A percentile compares a stretch with the other conserved stretches of the same genome.
These are phyloP conservation scores for Candida anglica DNA, from an alignment of 805 yeast species.

Conservation along the genomic window DNA sequence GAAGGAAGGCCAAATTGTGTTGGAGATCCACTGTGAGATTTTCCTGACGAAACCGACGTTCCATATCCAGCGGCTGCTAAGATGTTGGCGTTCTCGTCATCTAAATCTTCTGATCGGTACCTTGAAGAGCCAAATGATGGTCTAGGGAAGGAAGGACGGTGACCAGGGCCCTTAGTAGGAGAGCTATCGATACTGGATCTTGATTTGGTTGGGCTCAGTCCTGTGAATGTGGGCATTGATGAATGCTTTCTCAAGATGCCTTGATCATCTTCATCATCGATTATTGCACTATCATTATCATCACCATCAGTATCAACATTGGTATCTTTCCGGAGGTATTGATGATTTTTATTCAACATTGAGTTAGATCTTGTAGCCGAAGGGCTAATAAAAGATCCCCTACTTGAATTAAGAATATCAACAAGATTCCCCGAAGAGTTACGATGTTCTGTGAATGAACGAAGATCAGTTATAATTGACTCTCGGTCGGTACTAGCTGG, in stretches of 20 bases:
- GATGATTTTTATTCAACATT: conserved; percentile 1
- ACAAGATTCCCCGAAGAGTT: conserved; percentile 15
- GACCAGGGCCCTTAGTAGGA: background rate
- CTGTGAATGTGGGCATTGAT: background rate
- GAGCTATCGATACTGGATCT: background rate
- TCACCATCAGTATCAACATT: conserved; percentile 1
- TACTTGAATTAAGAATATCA: conserved; percentile 17
- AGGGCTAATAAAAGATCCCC: conserved; percentile 15
- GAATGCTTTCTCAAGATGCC: background rate
- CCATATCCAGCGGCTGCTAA: conserved; percentile 7
- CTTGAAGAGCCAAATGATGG: background rate
- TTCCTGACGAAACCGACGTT: conserved; percentile 1
- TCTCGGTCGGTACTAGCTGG: no score
- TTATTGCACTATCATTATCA: conserved; percentile 19
- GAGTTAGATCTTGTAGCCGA: conserved; percentile 6
- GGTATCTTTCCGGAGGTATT: background rate
- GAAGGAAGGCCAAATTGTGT: no score
- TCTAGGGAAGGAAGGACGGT: background rate
- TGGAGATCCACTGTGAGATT: conserved; percentile 2
- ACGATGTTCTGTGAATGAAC: conserved; percentile 9
- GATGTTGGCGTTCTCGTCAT: conserved; percentile 29
- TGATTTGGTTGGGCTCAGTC: background rate
- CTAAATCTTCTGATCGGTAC: conserved; percentile 18
- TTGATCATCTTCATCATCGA: conserved; percentile 17
- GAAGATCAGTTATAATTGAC: no score